phyloP scores from a whole-genome alignment of 306 rosid species.

The Crataegus laevigata region DNA sequence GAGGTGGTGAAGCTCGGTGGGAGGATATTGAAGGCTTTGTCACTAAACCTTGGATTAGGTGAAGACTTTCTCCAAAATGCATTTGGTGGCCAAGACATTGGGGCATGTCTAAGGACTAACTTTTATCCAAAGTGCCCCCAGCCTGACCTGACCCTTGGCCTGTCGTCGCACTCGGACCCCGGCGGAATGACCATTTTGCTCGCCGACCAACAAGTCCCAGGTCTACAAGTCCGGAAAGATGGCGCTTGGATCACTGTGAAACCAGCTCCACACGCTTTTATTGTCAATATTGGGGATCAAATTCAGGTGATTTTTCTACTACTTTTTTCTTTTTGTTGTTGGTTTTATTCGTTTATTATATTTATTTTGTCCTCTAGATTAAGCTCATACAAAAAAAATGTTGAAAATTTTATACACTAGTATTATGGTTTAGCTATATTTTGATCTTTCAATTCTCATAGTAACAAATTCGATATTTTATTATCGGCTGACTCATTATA shows the following conservation, averaged over 20 bases:
- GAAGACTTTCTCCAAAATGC: conserved; percentile 42
- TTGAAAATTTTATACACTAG: too few species aligned
- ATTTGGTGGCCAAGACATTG: conserved; percentile 70
- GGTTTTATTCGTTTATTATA: background rate
- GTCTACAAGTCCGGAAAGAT: conserved; percentile 69
- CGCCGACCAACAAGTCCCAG: conserved; percentile 51
- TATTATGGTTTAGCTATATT: too few species aligned
- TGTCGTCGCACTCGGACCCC: conserved; percentile 87
- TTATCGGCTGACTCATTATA: too few species aligned
- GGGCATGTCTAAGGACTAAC: conserved; percentile 83
- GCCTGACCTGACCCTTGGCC: conserved; percentile 70
- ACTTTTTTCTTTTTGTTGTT: background rate
- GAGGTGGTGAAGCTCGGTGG: conserved; percentile 67
- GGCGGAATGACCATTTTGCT: conserved; percentile 75
- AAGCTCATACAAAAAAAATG: background rate
- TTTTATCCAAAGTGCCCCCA: conserved; percentile 73
- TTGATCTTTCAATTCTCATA: too few species aligned
- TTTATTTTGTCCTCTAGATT: background rate
- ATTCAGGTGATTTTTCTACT: conserved; percentile 48
- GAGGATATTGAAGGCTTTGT: conserved; percentile 53
- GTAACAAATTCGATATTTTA: too few species aligned
- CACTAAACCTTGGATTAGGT: conserved; percentile 51
- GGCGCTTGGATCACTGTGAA: conserved; percentile 70
- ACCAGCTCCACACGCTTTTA: conserved; percentile 66
- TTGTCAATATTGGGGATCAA: conserved; percentile 91